These are phyloP conservation scores for Cyberlindnera meyerae DNA, from an alignment of 805 yeast species.

Conservation along the genomic window DNA sequence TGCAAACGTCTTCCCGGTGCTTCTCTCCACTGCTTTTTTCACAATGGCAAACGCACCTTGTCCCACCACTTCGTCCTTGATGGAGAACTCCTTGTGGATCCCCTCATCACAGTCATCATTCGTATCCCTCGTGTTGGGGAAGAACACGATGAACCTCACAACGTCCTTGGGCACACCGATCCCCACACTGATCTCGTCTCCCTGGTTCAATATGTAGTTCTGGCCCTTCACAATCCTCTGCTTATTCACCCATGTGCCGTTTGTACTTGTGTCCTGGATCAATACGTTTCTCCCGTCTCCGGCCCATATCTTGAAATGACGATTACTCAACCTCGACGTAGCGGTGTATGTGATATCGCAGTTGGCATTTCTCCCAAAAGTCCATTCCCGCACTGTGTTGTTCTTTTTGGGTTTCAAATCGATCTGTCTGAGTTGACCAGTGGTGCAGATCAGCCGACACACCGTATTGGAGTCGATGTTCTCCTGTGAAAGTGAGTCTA, in stretches of 20 bases:
- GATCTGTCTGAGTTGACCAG: constrained; percentile 45
- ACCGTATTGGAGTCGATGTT: constrained; percentile 37
- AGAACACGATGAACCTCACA: constrained; percentile 41
- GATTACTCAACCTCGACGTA: constrained; percentile 65
- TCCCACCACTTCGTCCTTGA: constrained; percentile 83
- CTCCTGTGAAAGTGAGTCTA: constrained; percentile 32
- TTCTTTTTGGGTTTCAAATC: constrained; percentile 38
- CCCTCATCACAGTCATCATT: constrained; percentile 33
- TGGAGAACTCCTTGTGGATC: constrained; percentile 64
- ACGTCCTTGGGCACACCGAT: constrained; percentile 74
- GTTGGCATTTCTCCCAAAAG: constrained; percentile 65
- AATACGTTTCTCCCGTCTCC: constrained; percentile 47
- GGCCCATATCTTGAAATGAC: constrained; percentile 70
- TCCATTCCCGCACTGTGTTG: constrained; percentile 45
- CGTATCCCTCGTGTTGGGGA: constrained; percentile 23
- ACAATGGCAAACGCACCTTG: constrained; percentile 99
- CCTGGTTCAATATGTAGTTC: constrained; percentile 79
- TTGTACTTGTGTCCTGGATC: constrained; percentile 69
- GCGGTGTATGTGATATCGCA: constrained; percentile 60
- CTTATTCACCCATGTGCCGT: constrained; percentile 87
- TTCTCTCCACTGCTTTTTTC: constrained; percentile 80
- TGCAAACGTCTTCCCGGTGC: constrained; percentile 82
- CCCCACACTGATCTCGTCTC: constrained; percentile 91
- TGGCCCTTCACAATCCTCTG: constrained; percentile 67
- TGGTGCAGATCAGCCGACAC: constrained; percentile 57